Evolutionary conservation across 805 yeast genomes (phyloP), one percentile per base, ranked within the genome.

Genomic region (Candida railenensis): DNA sequence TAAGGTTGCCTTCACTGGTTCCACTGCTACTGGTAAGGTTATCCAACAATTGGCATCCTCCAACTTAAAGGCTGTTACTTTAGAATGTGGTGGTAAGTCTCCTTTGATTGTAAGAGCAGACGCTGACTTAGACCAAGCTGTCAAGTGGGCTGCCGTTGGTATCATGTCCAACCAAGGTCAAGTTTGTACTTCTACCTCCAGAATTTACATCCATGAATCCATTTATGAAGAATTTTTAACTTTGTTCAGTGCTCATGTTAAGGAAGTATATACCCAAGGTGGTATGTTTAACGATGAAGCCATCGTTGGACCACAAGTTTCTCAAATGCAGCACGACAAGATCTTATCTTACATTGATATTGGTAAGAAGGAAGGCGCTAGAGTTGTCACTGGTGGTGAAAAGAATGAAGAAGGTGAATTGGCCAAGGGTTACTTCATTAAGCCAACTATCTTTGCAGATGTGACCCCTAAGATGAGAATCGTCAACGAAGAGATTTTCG

Each of bases 401-500:
- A 58, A 66, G 64, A 63, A 74, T 56, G 54, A 74, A 48, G 73
- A 68, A 20, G 66, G 69, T 40, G 61, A 53, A 19, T 56, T 67
- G 39, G 51, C 63, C 37, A 71, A 70, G 47, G 96, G 95, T 3
- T 87, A 66, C 67, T 89, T 69, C 63, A 72, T 88, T 54, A 76
- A 80, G 56, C 96, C 96, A 48, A 87, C 95, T 3, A 74, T 89
- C 37, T 87, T 88, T 56, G 76, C 83, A 21, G 87, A 86, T 56
- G 89, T 86, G 42, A 76, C 72, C 45, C 83, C 83, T 50, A 63
- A 74, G 28, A 83, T 84, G 80, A 71, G 77, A 49, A 79, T 89
- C 43, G 85, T 83, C 47, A 75, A 76, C 53, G 96, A 89, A 65
- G 96, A 89, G 67, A 87, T 89, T 48, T 89, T 89, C 64, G 96